Evolutionary conservation across 768 basidiomycete species (phyloP), one percentile per base, ranked within the genome.

Genomic region (Gloeostereum incarnatum): DNA sequence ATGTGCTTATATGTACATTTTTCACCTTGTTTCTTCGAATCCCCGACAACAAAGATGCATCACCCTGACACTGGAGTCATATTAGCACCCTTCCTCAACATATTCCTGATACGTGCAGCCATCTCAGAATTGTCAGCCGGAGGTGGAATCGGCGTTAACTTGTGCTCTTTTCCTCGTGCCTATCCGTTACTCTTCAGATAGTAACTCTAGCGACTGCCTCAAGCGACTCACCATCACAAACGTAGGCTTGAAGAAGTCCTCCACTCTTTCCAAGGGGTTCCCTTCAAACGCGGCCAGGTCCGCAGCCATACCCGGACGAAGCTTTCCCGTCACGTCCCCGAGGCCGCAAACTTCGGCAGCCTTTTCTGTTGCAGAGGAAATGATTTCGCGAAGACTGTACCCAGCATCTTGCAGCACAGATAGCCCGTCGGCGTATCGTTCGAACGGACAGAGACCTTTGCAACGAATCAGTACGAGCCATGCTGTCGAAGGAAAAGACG

Each of bases 341-440:
- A 40, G 13, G 5, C 39, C 39, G n/a, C 39, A 40, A 17, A 40
- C 39, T 24, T 35, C 33, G 17, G 30, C 33, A 13, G 39, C 39
- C 24, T 19, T 23, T 13, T 40, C 39, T 14, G 39, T 40, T n/a
- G 39, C 39, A 18, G 32, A 34, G 22, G 39, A 31, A 14, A 40
- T 35, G 31, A 40, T 14, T 26, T 40, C 32, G 9, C 39, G 19
- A n/a, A 40, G n/a, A 24, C 22, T 35, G 9, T 33, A 40, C n/a
- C 39, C 39, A 23, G 39, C 39, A 18, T 40, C 39, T 22, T 33
- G 7, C 14, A 40, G 39, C 9, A 40, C 39, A 25, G 32, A 34
- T 7, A 40, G 39, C 9, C 39, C 39, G 29, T 40, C 39, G 17
- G 39, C 39, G 23, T 40, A 40, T 33, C 39, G 31, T 16, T 40